phyloP scores from a whole-genome alignment of 192 early-diverging fungal genomes.

The Lobosporangium transversale region DNA sequence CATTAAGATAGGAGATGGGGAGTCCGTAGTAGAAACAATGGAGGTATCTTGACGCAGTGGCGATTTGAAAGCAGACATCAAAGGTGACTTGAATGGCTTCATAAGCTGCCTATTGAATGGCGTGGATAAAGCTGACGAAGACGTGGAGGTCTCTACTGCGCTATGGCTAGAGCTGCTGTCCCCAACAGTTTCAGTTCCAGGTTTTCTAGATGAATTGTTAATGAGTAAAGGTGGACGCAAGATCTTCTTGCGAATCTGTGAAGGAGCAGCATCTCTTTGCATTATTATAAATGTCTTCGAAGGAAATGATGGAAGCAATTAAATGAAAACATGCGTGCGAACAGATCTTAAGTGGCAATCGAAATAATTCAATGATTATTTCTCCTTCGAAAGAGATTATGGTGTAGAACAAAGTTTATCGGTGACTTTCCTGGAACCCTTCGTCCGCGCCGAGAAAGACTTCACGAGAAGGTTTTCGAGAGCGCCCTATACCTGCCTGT shows the following conservation, averaged over 20 bases:
- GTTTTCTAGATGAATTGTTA: too few species aligned
- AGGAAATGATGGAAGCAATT: background rate
- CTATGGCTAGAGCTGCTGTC: background rate
- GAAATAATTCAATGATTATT: too few species aligned
- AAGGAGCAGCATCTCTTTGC: constrained; percentile 27
- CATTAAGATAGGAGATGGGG: too few species aligned
- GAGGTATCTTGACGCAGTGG: too few species aligned
- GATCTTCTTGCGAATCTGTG: constrained; percentile 8
- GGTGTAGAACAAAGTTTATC: too few species aligned
- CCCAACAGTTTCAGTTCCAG: background rate
- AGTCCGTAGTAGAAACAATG: too few species aligned
- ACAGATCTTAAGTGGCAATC: too few species aligned
- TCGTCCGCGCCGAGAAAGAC: too few species aligned
- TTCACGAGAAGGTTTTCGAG: too few species aligned
- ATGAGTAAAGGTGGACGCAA: background rate
- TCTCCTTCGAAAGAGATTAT: too few species aligned
- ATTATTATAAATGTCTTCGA: background rate
- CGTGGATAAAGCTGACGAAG: background rate
- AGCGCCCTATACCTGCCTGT: too few species aligned
- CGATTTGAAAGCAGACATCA: background rate
- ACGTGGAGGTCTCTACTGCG: background rate
- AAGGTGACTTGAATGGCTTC: constrained; percentile 17
- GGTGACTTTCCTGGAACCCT: too few species aligned
- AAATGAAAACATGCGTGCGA: background rate
- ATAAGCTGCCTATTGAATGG: background rate